These are phyloP conservation scores for Magnolia sinica DNA, from an alignment of 164 flowering plant genomes.

Conservation along the genomic window DNA sequence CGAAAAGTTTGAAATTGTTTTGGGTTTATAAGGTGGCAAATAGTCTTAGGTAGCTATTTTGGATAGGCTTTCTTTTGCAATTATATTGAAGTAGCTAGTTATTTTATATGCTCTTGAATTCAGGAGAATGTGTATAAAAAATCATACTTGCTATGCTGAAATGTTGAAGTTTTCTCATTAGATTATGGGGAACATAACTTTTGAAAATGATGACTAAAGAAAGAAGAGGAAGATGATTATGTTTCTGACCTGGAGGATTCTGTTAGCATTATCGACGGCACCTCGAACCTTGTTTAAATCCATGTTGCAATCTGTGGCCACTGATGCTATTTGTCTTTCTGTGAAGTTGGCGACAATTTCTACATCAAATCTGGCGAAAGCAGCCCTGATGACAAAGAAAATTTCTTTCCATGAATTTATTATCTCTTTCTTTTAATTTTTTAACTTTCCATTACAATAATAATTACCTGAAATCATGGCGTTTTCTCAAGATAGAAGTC, in stretches of 20 bases:
- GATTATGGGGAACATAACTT: background rate
- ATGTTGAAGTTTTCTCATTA: background rate
- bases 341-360: constrained; percentile 53
- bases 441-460: background rate
- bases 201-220: constrained; percentile 2
- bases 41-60: no score
- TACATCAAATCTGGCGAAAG: constrained; percentile 74
- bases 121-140: no score
- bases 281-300: constrained; percentile 68
- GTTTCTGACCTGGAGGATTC: constrained; percentile 65
- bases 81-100: no score
- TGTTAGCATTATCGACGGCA: constrained; percentile 69
- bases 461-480: constrained; percentile 61
- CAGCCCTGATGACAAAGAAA: constrained; percentile 45
- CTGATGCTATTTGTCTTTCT: constrained; percentile 56
- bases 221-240: background rate
- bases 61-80: no score
- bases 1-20: no score
- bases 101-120: no score
- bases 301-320: constrained; percentile 48
- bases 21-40: no score
- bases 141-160: background rate
- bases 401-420: background rate
- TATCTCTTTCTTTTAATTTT: background rate
- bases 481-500: constrained; percentile 80